phyloP scores from a whole-genome alignment of 2,329 filamentous ascomycete species.

The Aureobasidium subglaciale region DNA sequence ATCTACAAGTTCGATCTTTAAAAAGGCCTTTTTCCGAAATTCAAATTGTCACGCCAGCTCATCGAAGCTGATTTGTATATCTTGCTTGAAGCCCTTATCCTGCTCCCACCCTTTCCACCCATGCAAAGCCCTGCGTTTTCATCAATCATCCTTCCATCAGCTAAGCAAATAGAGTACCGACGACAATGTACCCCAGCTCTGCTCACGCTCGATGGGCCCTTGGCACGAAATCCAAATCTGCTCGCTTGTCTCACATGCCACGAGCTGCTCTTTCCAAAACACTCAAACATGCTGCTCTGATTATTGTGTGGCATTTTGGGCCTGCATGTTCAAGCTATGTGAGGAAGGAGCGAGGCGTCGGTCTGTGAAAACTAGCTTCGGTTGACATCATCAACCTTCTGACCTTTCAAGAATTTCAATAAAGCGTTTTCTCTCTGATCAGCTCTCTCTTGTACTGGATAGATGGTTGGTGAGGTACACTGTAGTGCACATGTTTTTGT shows the following conservation, averaged over 20 bases:
- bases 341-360: neutral
- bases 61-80: neutral
- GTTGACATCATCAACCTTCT: neutral
- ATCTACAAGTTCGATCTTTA: neutral
- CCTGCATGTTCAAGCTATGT: neutral
- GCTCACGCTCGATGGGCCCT: neutral
- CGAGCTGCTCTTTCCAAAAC: neutral
- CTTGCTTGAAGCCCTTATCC: neutral
- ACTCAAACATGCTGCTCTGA: neutral
- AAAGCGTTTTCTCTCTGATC: too few species aligned
- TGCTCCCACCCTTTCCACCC: neutral
- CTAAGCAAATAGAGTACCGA: neutral
- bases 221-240: slow-evolving; percentile 11
- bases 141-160: neutral
- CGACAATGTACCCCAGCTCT: slow-evolving; percentile 2
- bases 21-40: neutral
- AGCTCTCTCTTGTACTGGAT: too few species aligned
- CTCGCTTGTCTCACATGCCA: slow-evolving; percentile 14
- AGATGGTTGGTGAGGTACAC: neutral
- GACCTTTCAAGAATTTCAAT: too few species aligned
- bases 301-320: neutral
- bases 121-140: neutral
- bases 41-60: slow-evolving; percentile 2
- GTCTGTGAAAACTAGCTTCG: neutral
- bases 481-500: neutral